These are phyloP conservation scores for Zygotorulaspora danielsina DNA, from an alignment of 805 yeast species.

Conservation along the genomic window DNA sequence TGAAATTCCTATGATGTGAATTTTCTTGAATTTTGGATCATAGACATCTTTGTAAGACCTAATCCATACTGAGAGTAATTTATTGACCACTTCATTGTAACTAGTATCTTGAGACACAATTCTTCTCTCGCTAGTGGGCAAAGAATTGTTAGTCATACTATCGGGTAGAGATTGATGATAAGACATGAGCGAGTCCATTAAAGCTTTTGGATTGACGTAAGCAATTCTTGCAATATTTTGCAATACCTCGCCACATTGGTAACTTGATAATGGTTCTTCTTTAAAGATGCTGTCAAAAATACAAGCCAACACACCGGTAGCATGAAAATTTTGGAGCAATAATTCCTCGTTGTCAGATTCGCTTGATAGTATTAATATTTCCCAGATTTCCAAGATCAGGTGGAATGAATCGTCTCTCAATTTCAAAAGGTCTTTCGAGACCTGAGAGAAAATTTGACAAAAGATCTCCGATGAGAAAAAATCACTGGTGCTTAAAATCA, in stretches of 20 bases:
- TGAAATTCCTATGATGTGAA: conserved; percentile 58
- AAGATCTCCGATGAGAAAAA: conserved; percentile 30
- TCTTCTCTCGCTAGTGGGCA: conserved; percentile 24
- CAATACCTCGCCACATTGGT: conserved; percentile 35
- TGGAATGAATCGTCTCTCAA: conserved; percentile 70
- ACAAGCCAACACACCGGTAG: conserved; percentile 25
- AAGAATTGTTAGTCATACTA: conserved; percentile 18
- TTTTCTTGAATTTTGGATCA: conserved; percentile 71
- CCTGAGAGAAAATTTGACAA: conserved; percentile 40
- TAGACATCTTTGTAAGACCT: conserved; percentile 54
- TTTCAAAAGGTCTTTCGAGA: conserved; percentile 51
- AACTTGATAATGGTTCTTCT: conserved; percentile 31
- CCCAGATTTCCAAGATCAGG: conserved; percentile 41
- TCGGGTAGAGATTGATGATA: conserved; percentile 26
- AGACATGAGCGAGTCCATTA: conserved; percentile 31
- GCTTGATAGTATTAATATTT: conserved; percentile 27
- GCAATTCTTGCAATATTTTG: conserved; percentile 37
- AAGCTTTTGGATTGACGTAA: conserved; percentile 33
- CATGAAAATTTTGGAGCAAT: conserved; percentile 25
- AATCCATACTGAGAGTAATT: conserved; percentile 38
- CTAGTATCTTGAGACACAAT: conserved; percentile 26
- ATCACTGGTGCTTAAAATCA: conserved; percentile 42
- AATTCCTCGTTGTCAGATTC: conserved; percentile 24
- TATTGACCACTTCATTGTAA: conserved; percentile 26
- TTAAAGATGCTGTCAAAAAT: conserved; percentile 31